Conservation (phyloP, 805 yeast species). For the Kluyveromyces aestuarii region DNA sequence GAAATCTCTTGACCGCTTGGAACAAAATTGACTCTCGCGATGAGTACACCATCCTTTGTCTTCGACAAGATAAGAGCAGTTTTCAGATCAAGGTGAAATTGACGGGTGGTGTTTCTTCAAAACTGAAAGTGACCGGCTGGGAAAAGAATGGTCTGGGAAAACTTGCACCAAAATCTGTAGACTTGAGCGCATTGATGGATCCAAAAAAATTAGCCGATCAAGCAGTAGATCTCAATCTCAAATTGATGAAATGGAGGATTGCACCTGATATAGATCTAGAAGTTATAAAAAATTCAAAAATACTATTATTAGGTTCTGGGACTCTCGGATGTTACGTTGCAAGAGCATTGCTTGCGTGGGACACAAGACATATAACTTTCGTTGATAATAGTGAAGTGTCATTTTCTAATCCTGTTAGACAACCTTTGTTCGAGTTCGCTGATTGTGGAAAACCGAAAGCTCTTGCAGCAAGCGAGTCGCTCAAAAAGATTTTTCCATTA, state of each 20-base stretch:
- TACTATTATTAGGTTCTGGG: slow-evolving; percentile 88
- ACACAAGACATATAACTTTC: slow-evolving; percentile 74
- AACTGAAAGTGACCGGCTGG: slow-evolving; percentile 71
- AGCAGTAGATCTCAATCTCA: slow-evolving; percentile 83
- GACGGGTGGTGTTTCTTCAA: slow-evolving; percentile 4
- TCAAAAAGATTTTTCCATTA: slow-evolving; percentile 71
- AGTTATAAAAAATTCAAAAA: slow-evolving; percentile 46
- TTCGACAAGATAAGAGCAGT: slow-evolving; percentile 18
- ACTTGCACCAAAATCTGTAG: slow-evolving; percentile 74
- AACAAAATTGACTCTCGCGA: slow-evolving; percentile 74
- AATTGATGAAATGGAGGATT: slow-evolving; percentile 94
- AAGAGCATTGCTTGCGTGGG: slow-evolving; percentile 88
- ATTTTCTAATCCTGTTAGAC: slow-evolving; percentile 92
- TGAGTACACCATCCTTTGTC: slow-evolving; percentile 60
- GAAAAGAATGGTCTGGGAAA: slow-evolving; percentile 69
- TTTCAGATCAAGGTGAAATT: slow-evolving; percentile 21
- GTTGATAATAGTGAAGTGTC: slow-evolving; percentile 88
- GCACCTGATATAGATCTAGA: slow-evolving; percentile 76
- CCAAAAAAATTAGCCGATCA: slow-evolving; percentile 81
- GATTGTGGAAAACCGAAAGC: slow-evolving; percentile 87
- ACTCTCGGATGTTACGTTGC: slow-evolving; percentile 91
- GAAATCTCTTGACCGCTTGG: slow-evolving; percentile 48
- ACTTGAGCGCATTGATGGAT: slow-evolving; percentile 70
- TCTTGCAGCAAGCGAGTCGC: slow-evolving; percentile 59
- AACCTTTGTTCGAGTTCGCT: slow-evolving; percentile 72